Conservation (phyloP, 306 rosid species). For the Lithocarpus polystachyus region DNA sequence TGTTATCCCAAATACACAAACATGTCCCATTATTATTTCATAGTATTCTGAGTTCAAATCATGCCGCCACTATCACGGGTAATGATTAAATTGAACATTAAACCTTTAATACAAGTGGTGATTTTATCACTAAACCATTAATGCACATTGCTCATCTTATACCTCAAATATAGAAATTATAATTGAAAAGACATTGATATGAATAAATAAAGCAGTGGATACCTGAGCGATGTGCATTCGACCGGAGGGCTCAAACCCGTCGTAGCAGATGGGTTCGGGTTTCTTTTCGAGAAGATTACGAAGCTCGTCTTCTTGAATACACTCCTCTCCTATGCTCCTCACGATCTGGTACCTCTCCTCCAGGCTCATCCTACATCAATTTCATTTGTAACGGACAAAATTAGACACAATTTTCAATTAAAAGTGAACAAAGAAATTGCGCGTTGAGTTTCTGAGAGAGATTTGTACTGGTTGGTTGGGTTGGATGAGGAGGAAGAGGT, state of each 20-base stretch:
- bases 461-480: constrained; percentile 30
- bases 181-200: too few relatives aligned
- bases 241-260: constrained; percentile 91
- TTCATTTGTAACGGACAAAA: not conserved
- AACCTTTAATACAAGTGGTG: too few relatives aligned
- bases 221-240: constrained; percentile 99
- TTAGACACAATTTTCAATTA: not conserved
- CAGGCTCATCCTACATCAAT: constrained; percentile 36
- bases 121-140: too few relatives aligned
- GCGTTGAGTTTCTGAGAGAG: not conserved
- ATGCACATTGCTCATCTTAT: too few relatives aligned
- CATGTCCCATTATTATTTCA: not conserved
- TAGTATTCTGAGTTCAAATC: too few relatives aligned
- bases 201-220: not conserved
- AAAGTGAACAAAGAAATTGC: not conserved
- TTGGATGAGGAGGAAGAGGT: constrained; percentile 28
- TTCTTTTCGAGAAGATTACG: constrained; percentile 58
- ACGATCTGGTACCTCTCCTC: constrained; percentile 55
- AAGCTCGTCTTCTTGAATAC: constrained; percentile 83
- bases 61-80: too few relatives aligned
- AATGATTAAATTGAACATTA: too few relatives aligned
- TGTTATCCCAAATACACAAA: too few relatives aligned
- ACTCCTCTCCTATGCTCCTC: constrained; percentile 84
- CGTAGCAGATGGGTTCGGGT: constrained; percentile 76
- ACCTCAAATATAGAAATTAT: too few relatives aligned